Evolutionary conservation across 2,329 filamentous ascomycete genomes (phyloP), one percentile per base, ranked within the genome.

Genomic region (Aspergillus sp.): DNA sequence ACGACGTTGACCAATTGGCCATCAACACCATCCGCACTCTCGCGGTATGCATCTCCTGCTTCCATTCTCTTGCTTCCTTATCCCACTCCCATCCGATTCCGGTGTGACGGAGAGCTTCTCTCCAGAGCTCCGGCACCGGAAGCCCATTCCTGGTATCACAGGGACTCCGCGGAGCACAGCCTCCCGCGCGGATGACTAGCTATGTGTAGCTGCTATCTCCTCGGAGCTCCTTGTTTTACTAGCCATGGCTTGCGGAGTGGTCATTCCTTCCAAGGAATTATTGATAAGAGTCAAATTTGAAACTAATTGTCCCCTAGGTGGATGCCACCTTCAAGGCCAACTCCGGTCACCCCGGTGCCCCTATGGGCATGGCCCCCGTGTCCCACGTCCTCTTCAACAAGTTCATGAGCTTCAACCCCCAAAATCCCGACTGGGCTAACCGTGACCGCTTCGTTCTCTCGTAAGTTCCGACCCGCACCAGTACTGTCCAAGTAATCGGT

Each of bases 341-440:
- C 87, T 97, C 94, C 68, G 95, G 95, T 78, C 95, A 99, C 84
- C 95, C 95, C 75, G 95, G 95, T 86, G 95, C 95, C 79, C 95
- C 95, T 74, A 99, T 99, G 95, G 88, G 87, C 77, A 86, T 98
- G 91, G 95, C 95, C 75, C 94, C 95, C 65, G 88, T 93, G 75
- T 89, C 95, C 80, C 95, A 98, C 86, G 92, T 98, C 74, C 88
- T 99, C 68, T 99, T 91, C 84, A 96, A 96, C 88, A 96, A 95
- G 81, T 96, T 97, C 86, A 92, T 99, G 92, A 96, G 83, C 79
- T 99, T 97, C 87, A 99, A 98, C 89, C 95, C 95, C 74, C 96
- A 97, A 89, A 97, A 96, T 87, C 91, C 95, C 72, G 85, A 92
- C 68, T 99, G 93, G 93, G 75, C 95, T 73, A 98, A 98, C 88